Percentiles rank a stretch among this genome's conserved stretches.
These are phyloP conservation scores for Plantago major DNA, from an alignment of 257 asterid genomes.

Conservation along the genomic window DNA sequence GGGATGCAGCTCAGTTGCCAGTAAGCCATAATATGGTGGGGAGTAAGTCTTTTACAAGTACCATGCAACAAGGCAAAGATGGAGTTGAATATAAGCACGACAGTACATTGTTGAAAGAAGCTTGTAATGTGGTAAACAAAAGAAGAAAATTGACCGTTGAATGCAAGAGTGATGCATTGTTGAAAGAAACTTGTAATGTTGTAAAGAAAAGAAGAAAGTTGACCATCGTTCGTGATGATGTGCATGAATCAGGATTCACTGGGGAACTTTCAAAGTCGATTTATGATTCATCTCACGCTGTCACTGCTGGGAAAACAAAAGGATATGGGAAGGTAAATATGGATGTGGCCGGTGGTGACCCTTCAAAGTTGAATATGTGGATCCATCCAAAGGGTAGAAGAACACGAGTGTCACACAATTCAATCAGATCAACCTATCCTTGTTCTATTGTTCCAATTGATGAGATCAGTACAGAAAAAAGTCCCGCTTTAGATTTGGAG, in stretches of 20 bases:
- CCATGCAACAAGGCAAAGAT: too few species aligned
- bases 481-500: neutral
- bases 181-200: conserved; percentile 1
- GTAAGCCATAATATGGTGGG: conserved; percentile 15
- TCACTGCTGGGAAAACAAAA: conserved; percentile 19
- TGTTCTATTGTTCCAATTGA: conserved; percentile 14
- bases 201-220: conserved; percentile 28
- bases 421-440: conserved; percentile 27
- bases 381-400: conserved; percentile 51
- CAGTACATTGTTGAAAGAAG: conserved; percentile 18
- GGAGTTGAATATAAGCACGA: too few species aligned
- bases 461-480: conserved; percentile 26
- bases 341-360: conserved; percentile 20
- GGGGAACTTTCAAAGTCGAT: conserved; percentile 24
- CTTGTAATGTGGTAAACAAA: conserved; percentile 21
- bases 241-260: conserved; percentile 14
- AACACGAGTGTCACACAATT: conserved; percentile 25
- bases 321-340: conserved; percentile 17
- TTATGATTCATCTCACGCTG: conserved; percentile 24
- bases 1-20: conserved; percentile 12
- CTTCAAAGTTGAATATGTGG: conserved; percentile 35
- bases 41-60: neutral
- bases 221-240: conserved; percentile 18
- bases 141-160: conserved; percentile 23
- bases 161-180: too few species aligned